A percentile compares a stretch with the other conserved stretches of the same genome.
Conservation (phyloP, 2,329 filamentous ascomycete genomes). For the Pochonia chlamydosporia region DNA sequence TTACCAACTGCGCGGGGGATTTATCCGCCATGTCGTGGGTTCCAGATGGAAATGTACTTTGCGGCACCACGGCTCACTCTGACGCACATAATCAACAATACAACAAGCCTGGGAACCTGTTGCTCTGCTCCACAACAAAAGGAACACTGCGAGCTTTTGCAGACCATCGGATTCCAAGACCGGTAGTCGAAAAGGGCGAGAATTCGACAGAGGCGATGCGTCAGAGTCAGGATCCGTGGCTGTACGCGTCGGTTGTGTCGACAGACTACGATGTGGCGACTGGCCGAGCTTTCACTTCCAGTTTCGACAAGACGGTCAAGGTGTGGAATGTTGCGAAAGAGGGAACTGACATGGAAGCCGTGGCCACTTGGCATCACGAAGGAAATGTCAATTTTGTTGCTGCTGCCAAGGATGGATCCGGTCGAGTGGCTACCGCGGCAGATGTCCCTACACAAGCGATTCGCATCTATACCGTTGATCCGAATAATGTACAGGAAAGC, state of each 20-base stretch:
- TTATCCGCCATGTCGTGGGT: conserved; percentile 54
- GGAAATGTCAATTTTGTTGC: conserved; percentile 60
- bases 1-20: conserved; percentile 57
- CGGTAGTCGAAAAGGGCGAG: conserved; percentile 45
- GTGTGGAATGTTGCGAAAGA: conserved; percentile 42
- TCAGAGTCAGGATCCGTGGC: conserved; percentile 54
- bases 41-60: conserved; percentile 48
- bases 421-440: conserved; percentile 53
- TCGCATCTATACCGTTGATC: conserved; percentile 47
- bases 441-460: conserved; percentile 50
- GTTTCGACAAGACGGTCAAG: conserved; percentile 58
- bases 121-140: conserved; percentile 43
- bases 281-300: conserved; percentile 49
- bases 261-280: conserved; percentile 47
- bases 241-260: conserved; percentile 58
- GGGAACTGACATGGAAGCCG: conserved; percentile 34
- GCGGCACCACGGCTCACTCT: conserved; percentile 57
- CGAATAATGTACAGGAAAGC: conserved; percentile 28
- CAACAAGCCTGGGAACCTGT: conserved; percentile 58
- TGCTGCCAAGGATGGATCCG: conserved; percentile 40
- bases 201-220: conserved; percentile 53
- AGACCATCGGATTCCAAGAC: conserved; percentile 52
- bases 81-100: conserved; percentile 60
- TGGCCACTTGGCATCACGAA: conserved; percentile 47
- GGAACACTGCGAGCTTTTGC: conserved; percentile 45